Base-by-base conservation (phyloP, 2,329 filamentous ascomycete species). In the Cercospora sp. region DNA sequence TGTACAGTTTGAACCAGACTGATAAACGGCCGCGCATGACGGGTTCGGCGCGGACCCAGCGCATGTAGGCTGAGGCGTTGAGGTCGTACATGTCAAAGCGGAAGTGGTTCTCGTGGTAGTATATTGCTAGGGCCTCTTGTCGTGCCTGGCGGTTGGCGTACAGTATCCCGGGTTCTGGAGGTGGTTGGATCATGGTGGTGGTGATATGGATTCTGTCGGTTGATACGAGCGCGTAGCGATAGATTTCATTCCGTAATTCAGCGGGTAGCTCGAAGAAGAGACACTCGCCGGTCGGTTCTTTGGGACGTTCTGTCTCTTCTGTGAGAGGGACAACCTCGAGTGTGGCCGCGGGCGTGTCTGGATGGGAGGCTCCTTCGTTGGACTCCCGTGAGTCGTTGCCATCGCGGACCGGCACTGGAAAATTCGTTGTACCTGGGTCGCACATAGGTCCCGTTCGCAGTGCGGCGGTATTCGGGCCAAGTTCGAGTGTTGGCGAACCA, bases 91-190 rank as follows among this genome's bases (percentile, higher is more conserved):
- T 39, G n/a, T 63, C 55, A 48, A 69, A 62, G 18, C 26, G 62
- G 66, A 72, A 73, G 8, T 59, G 67, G 66, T 70, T 71, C 31
- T 72, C 67, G 20, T 62, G 31, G 59, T 70, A 70, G 60, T 67
- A 72, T 28, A 73, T 70, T 13, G 61, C 36, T 10, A 51, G 23
- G 5, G 60, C 57, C 57, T 72, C 66, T n/a, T 51, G 18, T 16
- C 66, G 68, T n/a, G 65, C 57, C n/a, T 70, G 67, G 61, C 68
- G 65, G 42, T 65, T 68, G 26, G 20, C 36, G 8, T 59, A 55
- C 0, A 70, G 64, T 13, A 68, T 26, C 20, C 60, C 58, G 6
- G 66, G 66, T 28, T 67, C 66, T 55, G 20, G 55, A 4, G 62
- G 58, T 12, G 51, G 51, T 6, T 64, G 28, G 20, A 16, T 10